Evolutionary conservation across 495 filamentous ascomycete species (phyloP).

Genomic region (Penicillium paradoxum): DNA sequence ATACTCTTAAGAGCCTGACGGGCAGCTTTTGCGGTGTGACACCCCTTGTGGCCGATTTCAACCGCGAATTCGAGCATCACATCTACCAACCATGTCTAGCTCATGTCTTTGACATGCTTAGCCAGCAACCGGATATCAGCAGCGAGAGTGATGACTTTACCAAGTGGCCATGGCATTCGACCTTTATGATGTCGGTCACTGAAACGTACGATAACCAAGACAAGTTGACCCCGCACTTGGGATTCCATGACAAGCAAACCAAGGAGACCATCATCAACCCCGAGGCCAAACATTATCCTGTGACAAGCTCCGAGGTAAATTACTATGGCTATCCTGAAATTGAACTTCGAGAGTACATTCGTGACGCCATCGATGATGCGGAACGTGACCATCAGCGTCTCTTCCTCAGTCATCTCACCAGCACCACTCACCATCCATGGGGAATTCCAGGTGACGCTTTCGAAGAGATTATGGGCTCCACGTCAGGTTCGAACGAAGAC

Average conservation of each 20-base stretch:
- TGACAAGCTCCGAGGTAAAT: constrained; percentile 38
- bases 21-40: constrained; percentile 46
- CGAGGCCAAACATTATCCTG: constrained; percentile 33
- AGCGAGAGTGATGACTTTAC: constrained; percentile 25
- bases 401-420: constrained; percentile 47
- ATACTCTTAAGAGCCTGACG: constrained; percentile 44
- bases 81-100: constrained; percentile 49
- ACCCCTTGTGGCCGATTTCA: constrained; percentile 47
- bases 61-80: constrained; percentile 42
- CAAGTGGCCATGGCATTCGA: constrained; percentile 40
- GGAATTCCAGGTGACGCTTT: constrained; percentile 30
- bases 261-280: constrained; percentile 38
- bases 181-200: constrained; percentile 48
- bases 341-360: constrained; percentile 41
- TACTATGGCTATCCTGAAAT: constrained; percentile 49
- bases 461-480: constrained; percentile 19
- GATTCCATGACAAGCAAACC: constrained; percentile 36
- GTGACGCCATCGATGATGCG: constrained; percentile 43
- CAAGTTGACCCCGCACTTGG: constrained; percentile 35
- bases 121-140: constrained; percentile 23
- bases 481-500: constrained; percentile 22
- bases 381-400: constrained; percentile 39
- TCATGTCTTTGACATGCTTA: constrained; percentile 40
- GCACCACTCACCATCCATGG: constrained; percentile 48
- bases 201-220: constrained; percentile 44